phyloP scores from a whole-genome alignment of 768 basidiomycete species.

The Baorangia bicolor region DNA sequence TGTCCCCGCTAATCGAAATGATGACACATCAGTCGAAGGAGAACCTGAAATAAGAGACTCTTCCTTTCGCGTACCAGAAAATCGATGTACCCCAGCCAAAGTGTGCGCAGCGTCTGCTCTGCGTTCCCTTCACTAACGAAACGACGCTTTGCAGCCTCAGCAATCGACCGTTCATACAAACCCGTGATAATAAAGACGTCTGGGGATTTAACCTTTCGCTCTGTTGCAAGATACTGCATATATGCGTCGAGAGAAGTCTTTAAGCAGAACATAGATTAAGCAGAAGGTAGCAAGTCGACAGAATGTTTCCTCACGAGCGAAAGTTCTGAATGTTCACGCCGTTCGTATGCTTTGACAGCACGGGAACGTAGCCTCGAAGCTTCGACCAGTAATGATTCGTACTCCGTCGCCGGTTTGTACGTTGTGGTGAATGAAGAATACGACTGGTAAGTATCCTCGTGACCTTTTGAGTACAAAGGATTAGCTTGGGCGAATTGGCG shows the following conservation, averaged over 20 bases:
- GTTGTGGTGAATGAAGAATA: conserved; percentile 90
- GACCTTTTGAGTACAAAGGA: conserved; percentile 50
- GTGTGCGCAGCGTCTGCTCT: conserved; percentile 56
- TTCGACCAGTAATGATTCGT: conserved; percentile 71
- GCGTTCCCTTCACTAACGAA: conserved; percentile 54
- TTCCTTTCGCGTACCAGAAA: conserved; percentile 49
- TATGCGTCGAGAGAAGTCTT: conserved; percentile 55
- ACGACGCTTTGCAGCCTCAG: conserved; percentile 63
- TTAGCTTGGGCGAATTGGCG: neutral
- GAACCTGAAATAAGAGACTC: neutral
- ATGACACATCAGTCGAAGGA: neutral
- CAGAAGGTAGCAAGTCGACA: neutral
- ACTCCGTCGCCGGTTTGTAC: conserved; percentile 68
- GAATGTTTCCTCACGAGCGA: conserved; percentile 48
- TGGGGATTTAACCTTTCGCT: conserved; percentile 59
- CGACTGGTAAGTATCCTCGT: conserved; percentile 76
- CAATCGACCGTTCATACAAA: conserved; percentile 73
- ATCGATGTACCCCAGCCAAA: conserved; percentile 77
- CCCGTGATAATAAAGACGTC: conserved; percentile 55
- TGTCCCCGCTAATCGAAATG: conserved; percentile 28
- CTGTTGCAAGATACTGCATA: conserved; percentile 59
- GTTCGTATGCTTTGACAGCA: conserved; percentile 58
- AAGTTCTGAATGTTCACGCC: conserved; percentile 62
- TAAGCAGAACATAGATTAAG: conserved; percentile 15
- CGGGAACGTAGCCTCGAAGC: conserved; percentile 72